Evolutionary conservation across 2,329 filamentous ascomycete genomes (phyloP).

Genomic region (Chaetomium sp.): DNA sequence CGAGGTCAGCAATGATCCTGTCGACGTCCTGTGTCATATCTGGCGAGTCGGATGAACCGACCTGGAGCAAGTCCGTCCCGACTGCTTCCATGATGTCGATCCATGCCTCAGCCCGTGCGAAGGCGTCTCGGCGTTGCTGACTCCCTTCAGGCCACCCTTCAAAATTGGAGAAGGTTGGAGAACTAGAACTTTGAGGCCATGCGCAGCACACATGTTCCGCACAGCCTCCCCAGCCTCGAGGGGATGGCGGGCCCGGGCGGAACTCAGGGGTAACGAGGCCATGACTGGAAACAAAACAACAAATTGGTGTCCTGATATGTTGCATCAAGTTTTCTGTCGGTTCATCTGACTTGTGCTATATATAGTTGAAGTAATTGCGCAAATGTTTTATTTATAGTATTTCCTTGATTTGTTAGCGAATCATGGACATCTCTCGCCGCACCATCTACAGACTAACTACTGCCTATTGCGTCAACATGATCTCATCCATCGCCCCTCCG

Average conservation of each 20-base stretch:
- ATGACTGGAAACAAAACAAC: not conserved
- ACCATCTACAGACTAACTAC: no score
- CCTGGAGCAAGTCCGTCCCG: conserved; percentile 71
- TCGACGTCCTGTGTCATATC: conserved; percentile 54
- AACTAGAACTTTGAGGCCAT: conserved; percentile 65
- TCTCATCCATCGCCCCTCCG: no score
- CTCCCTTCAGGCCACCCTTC: conserved; percentile 69
- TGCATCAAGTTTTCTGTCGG: no score
- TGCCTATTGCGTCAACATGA: no score
- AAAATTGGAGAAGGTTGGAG: conserved; percentile 77
- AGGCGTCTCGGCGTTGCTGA: conserved; percentile 62
- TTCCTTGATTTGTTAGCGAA: no score
- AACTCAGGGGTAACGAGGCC: not conserved
- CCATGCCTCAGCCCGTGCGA: conserved; percentile 66
- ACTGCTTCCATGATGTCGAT: conserved; percentile 69
- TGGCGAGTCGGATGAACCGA: conserved; percentile 64
- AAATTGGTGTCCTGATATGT: no score
- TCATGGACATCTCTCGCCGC: no score
- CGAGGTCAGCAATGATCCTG: conserved; percentile 62
- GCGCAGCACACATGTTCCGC: conserved; percentile 54
- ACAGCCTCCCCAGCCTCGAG: conserved; percentile 60
- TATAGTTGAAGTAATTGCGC: no score
- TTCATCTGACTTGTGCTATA: no score
- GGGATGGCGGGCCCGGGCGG: conserved; percentile 42
- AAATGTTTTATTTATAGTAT: no score